phyloP scores from a whole-genome alignment of 179 eudicot genomes.

The Beta corolliflora region DNA sequence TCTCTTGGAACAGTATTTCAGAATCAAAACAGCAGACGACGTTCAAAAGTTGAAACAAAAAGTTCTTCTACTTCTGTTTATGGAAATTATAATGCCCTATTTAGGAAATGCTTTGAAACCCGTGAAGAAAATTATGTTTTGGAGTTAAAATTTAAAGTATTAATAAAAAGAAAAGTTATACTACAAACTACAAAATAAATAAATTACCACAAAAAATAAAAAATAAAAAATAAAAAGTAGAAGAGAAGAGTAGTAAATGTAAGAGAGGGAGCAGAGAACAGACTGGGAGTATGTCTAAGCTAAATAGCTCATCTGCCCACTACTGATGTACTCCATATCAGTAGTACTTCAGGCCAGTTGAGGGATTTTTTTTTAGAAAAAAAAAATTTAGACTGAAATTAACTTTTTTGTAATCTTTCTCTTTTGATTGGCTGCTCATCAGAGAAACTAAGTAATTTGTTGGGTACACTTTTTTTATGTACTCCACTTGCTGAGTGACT shows the following conservation, averaged over 20 bases:
- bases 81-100: background rate
- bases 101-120: constrained; percentile 7
- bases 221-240: too few relatives aligned
- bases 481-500: too few relatives aligned
- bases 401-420: background rate
- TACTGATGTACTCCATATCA: background rate
- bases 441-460: too few relatives aligned
- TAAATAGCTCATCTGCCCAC: constrained; percentile 16
- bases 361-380: too few relatives aligned
- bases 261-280: constrained; percentile 13
- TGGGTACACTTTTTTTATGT: too few relatives aligned
- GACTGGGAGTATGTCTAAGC: constrained; percentile 21
- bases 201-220: too few relatives aligned
- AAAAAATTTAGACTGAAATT: too few relatives aligned
- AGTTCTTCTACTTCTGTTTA: background rate
- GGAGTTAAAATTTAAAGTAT: background rate
- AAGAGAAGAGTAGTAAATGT: too few relatives aligned
- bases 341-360: background rate
- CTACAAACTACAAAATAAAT: background rate
- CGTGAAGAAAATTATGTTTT: background rate
- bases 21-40: background rate
- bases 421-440: constrained; percentile 3
- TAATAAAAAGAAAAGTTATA: too few relatives aligned
- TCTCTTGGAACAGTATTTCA: too few relatives aligned
- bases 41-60: background rate